phyloP scores from a whole-genome alignment of 768 basidiomycete genomes.

The Coprinellus micaceus region DNA sequence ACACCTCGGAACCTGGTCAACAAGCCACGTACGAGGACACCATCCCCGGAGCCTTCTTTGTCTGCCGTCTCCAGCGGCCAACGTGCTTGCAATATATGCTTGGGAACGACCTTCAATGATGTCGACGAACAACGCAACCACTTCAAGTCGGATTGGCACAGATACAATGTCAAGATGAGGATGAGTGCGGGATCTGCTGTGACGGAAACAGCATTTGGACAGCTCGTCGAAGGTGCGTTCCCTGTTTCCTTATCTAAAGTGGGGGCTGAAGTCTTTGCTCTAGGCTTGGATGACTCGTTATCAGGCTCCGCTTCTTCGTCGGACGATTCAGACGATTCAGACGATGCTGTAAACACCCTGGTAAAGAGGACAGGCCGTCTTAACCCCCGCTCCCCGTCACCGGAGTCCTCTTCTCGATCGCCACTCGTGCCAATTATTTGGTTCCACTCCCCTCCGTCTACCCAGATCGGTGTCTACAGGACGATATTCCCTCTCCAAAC shows the following conservation, averaged over 20 bases:
- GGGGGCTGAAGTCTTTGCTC: conserved; percentile 9
- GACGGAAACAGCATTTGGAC: conserved; percentile 66
- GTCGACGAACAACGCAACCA: conserved; percentile 83
- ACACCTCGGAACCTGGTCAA: conserved; percentile 61
- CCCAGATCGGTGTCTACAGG: conserved; percentile 87
- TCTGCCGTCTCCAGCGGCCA: conserved; percentile 36
- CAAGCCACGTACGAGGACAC: conserved; percentile 32
- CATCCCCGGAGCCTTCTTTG: conserved; percentile 29
- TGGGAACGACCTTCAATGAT: conserved; percentile 62
- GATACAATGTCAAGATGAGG: conserved; percentile 90
- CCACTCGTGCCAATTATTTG: conserved; percentile 74
- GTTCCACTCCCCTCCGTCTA: conserved; percentile 86
- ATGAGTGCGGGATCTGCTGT: conserved; percentile 61
- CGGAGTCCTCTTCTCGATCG: conserved; percentile 29
- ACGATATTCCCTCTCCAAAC: conserved; percentile 59
- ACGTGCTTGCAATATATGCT: conserved; percentile 69
- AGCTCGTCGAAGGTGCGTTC: conserved; percentile 74
- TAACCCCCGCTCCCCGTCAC: conserved; percentile 42
- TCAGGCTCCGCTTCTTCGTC: conserved; percentile 86
- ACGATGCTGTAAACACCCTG: conserved; percentile 65
- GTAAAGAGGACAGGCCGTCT: conserved; percentile 55
- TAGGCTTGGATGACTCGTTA: conserved; percentile 81
- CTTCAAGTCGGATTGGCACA: conserved; percentile 95
- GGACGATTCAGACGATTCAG: conserved; percentile 50
- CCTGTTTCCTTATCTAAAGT: neutral